Percentiles rank a stretch among this genome's conserved stretches.
These are phyloP conservation scores for Monosporascus sp. DNA, from an alignment of 2,329 filamentous ascomycete genomes.

Conservation along the genomic window DNA sequence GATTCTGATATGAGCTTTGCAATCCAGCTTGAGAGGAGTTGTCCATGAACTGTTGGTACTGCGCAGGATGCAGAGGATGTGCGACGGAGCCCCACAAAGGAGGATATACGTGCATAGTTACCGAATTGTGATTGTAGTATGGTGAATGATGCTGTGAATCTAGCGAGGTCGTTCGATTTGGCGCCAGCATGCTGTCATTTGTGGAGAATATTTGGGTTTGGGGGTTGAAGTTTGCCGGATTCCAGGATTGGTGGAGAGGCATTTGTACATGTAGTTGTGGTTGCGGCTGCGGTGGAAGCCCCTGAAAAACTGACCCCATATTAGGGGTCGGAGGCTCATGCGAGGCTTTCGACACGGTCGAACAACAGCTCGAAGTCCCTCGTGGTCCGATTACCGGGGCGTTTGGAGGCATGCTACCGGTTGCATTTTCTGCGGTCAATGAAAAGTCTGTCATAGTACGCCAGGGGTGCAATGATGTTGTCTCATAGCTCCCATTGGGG, in stretches of 20 bases:
- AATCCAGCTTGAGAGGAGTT: slow-evolving; percentile 29
- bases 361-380: slow-evolving; percentile 1
- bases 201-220: neutral
- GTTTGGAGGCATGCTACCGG: slow-evolving; percentile 2
- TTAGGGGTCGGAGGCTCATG: neutral
- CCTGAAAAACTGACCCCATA: slow-evolving; percentile 3
- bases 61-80: slow-evolving; percentile 50
- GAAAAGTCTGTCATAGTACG: neutral
- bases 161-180: neutral
- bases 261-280: neutral
- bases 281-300: slow-evolving; percentile 1
- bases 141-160: neutral
- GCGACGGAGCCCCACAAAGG: slow-evolving; percentile 18
- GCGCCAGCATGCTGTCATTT: neutral
- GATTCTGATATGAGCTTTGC: slow-evolving; percentile 12
- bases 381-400: neutral
- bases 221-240: neutral
- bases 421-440: neutral
- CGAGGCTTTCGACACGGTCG: neutral
- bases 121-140: neutral
- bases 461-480: neutral
- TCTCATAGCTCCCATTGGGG: neutral
- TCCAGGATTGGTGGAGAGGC: neutral
- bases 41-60: slow-evolving; percentile 46
- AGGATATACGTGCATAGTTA: neutral